Conservation (phyloP, 1,284 basidiomycete genomes). For the Rhodotorula sp. region DNA sequence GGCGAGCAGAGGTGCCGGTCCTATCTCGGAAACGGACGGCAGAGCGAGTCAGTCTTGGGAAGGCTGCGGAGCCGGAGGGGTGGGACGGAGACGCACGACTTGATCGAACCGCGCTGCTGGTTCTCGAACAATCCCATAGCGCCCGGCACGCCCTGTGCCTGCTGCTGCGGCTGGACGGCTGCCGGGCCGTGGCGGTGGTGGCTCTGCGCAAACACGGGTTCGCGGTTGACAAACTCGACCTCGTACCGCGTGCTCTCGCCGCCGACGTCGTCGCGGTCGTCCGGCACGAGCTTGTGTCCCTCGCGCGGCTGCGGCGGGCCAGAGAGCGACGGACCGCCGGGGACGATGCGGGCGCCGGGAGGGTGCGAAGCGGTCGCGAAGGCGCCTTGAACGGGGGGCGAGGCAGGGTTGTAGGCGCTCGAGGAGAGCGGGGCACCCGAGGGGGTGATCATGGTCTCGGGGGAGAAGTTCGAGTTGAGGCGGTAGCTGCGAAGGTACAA, state of each 20-base stretch:
- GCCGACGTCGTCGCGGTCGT: conserved; percentile 7
- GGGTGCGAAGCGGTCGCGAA: conserved; percentile 18
- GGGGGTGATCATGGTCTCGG: neutral
- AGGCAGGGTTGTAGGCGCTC: conserved; percentile 2
- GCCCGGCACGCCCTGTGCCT: neutral
- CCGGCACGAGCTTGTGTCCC: conserved; percentile 22
- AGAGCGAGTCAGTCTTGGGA: too few relatives aligned
- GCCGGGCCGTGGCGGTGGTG: neutral
- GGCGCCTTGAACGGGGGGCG: conserved; percentile 5
- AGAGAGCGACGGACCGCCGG: conserved; percentile 3
- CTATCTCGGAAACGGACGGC: too few relatives aligned
- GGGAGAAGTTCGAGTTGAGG: conserved; percentile 20
- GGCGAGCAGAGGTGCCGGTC: too few relatives aligned
- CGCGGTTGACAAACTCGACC: conserved; percentile 29
- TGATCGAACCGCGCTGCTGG: too few relatives aligned
- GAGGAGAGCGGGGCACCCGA: neutral
- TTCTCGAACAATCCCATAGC: too few relatives aligned
- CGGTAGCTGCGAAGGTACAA: conserved; percentile 5
- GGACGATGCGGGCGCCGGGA: conserved; percentile 1
- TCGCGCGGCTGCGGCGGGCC: conserved; percentile 9
- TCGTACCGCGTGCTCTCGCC: conserved; percentile 14
- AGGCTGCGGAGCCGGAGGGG: too few relatives aligned
- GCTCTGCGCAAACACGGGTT: conserved; percentile 6
- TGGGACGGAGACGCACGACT: too few relatives aligned
- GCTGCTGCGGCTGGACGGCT: neutral